Base-by-base conservation (phyloP, 1,139 yeast species). In the Debaryomycetaceae sp. region DNA sequence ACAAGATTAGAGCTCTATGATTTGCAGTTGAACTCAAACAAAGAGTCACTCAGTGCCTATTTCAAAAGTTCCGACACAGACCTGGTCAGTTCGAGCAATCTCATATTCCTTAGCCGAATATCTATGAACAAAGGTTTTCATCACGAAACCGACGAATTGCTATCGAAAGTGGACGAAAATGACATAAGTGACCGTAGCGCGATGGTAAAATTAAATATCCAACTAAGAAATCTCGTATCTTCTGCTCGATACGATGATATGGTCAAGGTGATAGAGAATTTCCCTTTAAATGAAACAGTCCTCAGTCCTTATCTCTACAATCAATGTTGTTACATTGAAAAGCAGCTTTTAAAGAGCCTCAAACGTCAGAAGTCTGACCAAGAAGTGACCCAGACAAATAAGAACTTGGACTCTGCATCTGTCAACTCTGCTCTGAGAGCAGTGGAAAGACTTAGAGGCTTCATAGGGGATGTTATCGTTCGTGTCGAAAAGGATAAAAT, bases 291-390 rank as follows among this genome's bases (percentile, higher is more conserved):
- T 37, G 59, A 58, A 3, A 57, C 63, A 14, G 54, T 57, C 2
- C 53, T 72, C n/a, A 65, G 67, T 38, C 76, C 74, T 2, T 72
- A 66, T 49, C 50, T 72, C 17, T 54, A 60, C 44, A 56, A 61
- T 39, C 74, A 72, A 40, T 62, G 69, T 42, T 56, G 59, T 37
- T 59, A 47, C 40, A 54, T 72, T 13, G 74, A 69, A 45, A 58
- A 55, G 38, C 49, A 48, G 36, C 49, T 71, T 31, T 36, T 35
- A 11, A 50, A 49, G 39, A 58, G 56, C 38, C 41, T 50, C 31
- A 41, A 45, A 13, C 43, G 49, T 27, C 37, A 41, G 11, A 3
- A 14, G 36, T 9, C n/a, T 23, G 14, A 40, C 38, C 40, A 37
- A 22, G 34, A 39, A 27, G 39, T 42, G 24, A 33, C 23, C 13